Evolutionary conservation across 2,329 filamentous ascomycete species (phyloP), one percentile per base, ranked within the genome.

Genomic region (Davidsoniella australis): DNA sequence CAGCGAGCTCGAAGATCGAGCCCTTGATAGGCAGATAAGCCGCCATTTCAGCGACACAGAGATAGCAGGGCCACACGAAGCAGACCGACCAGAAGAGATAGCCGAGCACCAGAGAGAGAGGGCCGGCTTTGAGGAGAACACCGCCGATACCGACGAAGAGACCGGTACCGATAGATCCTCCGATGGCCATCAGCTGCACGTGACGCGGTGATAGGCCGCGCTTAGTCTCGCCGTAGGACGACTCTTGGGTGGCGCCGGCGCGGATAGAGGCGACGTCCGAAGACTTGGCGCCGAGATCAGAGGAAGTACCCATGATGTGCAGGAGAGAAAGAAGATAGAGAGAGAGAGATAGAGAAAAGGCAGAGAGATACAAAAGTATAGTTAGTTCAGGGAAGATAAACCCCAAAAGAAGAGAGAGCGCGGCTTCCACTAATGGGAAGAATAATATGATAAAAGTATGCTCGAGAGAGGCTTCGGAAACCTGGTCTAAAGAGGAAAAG

Each of bases 1-100:
- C 65, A 49, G 69, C 71, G 45, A 74, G 68, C 54, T 75, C 71
- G 39, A 74, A 73, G 41, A 76, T 71, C 14, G 70, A 69, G 41
- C 71, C 67, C 33, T 70, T 65, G 46, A 76, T 62, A 3, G 73
- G 74, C 20, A 76, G 63, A 53, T 72, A 75, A 5, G 72, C 68
- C 48, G 68, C 69, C 70, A 78, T 75, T 60, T 78, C 75, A 48
- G 71, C 73, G 33, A 77, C 65, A 54, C 62, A 66, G 53, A 69
- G 56, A 60, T 68, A 56, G 40, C 56, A 56, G 10, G 66, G 67
- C 66, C 65, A 69, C 56, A 68, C 62, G 59, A 64, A 68, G 54
- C 64, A 60, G 38, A 66, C 50, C 44, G 66, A 66, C 66, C 65
- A 69, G 57, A 67, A 61, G 45, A 66, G 55, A 56, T 68, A 69